phyloP scores from a whole-genome alignment of 2,329 filamentous ascomycete species.

The Colletotrichum godetiae region DNA sequence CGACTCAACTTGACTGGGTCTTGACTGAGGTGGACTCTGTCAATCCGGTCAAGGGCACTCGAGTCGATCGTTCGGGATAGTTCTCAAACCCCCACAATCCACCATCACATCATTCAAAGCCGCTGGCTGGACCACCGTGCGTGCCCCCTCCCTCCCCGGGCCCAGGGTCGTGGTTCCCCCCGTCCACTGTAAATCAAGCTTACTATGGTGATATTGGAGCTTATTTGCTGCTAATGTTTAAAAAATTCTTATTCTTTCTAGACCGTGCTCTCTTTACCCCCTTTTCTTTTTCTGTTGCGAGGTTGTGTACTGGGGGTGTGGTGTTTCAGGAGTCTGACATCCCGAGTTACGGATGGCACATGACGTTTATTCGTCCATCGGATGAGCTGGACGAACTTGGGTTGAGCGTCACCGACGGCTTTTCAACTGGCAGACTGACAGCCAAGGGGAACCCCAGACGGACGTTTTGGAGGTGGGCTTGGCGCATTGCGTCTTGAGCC shows the following conservation, averaged over 20 bases:
- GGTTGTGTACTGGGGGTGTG: not conserved
- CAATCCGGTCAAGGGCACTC: not conserved
- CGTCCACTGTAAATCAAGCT: constrained; percentile 17
- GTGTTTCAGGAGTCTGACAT: not conserved
- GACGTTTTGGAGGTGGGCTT: not conserved
- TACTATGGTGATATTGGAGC: not conserved
- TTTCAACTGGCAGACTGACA: not conserved
- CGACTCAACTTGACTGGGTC: too few species aligned
- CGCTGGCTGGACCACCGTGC: not conserved
- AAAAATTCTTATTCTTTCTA: not conserved
- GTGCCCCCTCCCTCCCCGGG: not conserved
- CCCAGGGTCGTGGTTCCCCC: constrained; percentile 9
- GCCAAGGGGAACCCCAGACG: not conserved
- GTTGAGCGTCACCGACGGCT: not conserved
- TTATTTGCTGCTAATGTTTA: not conserved
- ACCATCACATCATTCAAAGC: not conserved
- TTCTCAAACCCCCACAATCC: constrained; percentile 6
- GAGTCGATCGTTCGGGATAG: not conserved
- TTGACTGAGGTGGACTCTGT: not conserved
- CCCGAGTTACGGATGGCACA: constrained; percentile 12
- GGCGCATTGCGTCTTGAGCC: not conserved
- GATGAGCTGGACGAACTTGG: not conserved
- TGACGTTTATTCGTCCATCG: not conserved
- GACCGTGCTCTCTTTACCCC: not conserved
- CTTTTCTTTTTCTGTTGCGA: not conserved